Percentiles rank a stretch among this genome's conserved stretches.
phyloP scores from a whole-genome alignment of 1,284 basidiomycete species.

The Apiotrichum veenhuisii region DNA sequence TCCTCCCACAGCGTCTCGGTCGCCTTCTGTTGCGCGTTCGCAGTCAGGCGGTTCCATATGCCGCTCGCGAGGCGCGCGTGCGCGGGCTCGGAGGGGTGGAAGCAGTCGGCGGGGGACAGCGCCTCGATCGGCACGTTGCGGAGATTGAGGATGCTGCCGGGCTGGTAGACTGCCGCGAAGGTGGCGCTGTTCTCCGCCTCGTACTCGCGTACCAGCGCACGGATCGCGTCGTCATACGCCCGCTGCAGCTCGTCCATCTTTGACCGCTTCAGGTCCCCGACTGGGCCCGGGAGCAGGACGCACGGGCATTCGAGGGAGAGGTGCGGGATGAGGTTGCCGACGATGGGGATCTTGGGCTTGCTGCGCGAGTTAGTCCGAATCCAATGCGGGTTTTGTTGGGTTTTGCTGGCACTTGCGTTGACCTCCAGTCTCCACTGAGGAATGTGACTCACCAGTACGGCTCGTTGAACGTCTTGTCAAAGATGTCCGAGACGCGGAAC shows the following conservation, averaged over 20 bases:
- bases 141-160: constrained; percentile 18
- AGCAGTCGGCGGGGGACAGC: constrained; percentile 45
- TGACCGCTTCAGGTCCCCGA: constrained; percentile 38
- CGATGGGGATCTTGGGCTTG: constrained; percentile 20
- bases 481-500: constrained; percentile 43
- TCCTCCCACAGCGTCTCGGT: constrained; percentile 39
- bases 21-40: constrained; percentile 22
- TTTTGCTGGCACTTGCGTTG: no score
- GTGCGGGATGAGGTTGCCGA: constrained; percentile 19
- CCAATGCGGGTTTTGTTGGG: no score
- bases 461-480: constrained; percentile 14
- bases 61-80: constrained; percentile 44
- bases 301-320: constrained; percentile 40
- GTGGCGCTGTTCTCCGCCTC: constrained; percentile 27
- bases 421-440: background rate
- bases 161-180: constrained; percentile 44
- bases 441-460: background rate
- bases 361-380: no score
- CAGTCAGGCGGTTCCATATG: constrained; percentile 43
- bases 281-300: constrained; percentile 34
- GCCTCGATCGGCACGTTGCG: constrained; percentile 40
- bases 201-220: constrained; percentile 36
- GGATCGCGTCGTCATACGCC: constrained; percentile 39
- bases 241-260: constrained; percentile 44
- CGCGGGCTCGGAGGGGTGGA: constrained; percentile 43